These are phyloP conservation scores for Pelargonium australe DNA, from an alignment of 441 rosid genomes.

Conservation along the genomic window DNA sequence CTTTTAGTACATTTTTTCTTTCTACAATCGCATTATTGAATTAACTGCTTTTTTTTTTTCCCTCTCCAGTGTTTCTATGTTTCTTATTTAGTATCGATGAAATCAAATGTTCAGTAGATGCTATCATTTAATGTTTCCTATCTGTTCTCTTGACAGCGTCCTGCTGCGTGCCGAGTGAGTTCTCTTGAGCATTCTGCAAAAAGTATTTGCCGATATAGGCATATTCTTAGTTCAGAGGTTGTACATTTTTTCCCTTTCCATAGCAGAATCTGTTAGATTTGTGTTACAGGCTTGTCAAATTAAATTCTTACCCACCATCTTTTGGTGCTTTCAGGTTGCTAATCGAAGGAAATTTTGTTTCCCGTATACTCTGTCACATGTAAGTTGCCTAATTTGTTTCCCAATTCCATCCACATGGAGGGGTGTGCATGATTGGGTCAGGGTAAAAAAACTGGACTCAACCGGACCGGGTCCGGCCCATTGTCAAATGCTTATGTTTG, in stretches of 20 bases:
- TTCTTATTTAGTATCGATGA: not conserved
- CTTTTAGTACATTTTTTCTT: not conserved
- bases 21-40: not conserved
- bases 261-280: not conserved
- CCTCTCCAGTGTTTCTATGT: too few species aligned
- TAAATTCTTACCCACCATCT: not conserved
- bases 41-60: not conserved
- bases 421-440: too few species aligned
- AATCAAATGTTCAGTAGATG: not conserved
- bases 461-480: too few species aligned
- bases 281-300: not conserved
- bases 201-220: conserved; percentile 35
- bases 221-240: conserved; percentile 50
- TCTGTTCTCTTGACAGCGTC: conserved; percentile 10
- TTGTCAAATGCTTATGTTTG: not conserved
- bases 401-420: too few species aligned
- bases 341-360: conserved; percentile 33
- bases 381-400: conserved; percentile 23
- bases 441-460: too few species aligned
- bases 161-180: conserved; percentile 5
- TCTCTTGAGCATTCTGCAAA: conserved; percentile 25
- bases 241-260: conserved; percentile 11
- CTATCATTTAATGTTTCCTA: not conserved
- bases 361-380: conserved; percentile 38
- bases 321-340: conserved; percentile 34